Evolutionary conservation across 768 basidiomycete genomes (phyloP).

Genomic region (Auricularia cornea): DNA sequence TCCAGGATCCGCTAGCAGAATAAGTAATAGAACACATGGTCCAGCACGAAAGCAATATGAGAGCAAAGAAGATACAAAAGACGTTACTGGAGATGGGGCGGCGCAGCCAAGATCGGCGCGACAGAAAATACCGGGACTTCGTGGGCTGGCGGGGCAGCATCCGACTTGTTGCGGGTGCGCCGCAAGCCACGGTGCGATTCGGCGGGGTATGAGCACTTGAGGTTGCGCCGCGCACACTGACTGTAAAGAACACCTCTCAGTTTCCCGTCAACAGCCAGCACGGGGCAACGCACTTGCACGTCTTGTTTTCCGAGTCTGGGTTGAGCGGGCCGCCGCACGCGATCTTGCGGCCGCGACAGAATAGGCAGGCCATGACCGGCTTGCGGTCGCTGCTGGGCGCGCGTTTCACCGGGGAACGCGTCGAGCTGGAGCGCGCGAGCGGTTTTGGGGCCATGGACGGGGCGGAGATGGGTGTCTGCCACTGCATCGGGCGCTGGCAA

Average conservation of each 20-base stretch:
- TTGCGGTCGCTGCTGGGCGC: slow-evolving; percentile 21
- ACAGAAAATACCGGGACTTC: neutral
- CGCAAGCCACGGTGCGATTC: slow-evolving; percentile 66
- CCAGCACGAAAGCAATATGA: too few species aligned
- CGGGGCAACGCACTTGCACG: slow-evolving; percentile 50
- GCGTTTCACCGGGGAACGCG: neutral
- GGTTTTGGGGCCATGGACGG: neutral
- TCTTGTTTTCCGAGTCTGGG: slow-evolving; percentile 38
- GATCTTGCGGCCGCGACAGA: slow-evolving; percentile 61
- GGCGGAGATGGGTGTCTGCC: neutral
- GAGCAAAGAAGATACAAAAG: too few species aligned
- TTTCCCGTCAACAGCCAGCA: slow-evolving; percentile 5
- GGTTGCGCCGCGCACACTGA: slow-evolving; percentile 62
- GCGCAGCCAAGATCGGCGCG: neutral
- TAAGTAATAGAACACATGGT: too few species aligned
- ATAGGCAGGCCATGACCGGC: slow-evolving; percentile 54
- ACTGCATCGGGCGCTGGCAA: neutral
- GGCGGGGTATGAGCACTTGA: slow-evolving; percentile 62
- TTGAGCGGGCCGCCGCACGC: slow-evolving; percentile 38
- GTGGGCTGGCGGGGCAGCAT: neutral
- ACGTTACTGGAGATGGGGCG: too few species aligned
- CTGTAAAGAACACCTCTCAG: slow-evolving; percentile 27
- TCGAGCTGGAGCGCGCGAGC: neutral
- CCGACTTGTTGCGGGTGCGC: slow-evolving; percentile 11
- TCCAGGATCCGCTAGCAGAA: too few species aligned